Evolutionary conservation across 2,329 filamentous ascomycete genomes (phyloP).

Genomic region (Epichloe bromicola): DNA sequence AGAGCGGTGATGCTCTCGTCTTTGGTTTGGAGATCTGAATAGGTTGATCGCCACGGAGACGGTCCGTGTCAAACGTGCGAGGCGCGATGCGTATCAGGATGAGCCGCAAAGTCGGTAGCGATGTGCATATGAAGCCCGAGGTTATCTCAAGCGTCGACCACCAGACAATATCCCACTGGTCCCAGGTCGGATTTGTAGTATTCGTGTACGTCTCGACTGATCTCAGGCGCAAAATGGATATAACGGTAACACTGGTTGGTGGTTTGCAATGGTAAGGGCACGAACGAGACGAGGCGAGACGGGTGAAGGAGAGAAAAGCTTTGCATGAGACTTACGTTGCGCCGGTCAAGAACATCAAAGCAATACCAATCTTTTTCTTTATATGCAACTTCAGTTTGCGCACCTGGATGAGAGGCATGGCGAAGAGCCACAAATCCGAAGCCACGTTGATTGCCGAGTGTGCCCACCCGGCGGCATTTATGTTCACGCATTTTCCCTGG

Average conservation of each 20-base stretch:
- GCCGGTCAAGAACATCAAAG: slow-evolving; percentile 3
- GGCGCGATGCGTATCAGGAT: slow-evolving; percentile 2
- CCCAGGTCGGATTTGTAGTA: slow-evolving; percentile 2
- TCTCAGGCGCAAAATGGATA: slow-evolving; percentile 3
- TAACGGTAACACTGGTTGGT: neutral
- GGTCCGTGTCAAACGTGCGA: neutral
- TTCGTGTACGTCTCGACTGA: neutral
- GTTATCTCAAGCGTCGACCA: slow-evolving; percentile 4
- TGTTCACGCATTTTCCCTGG: neutral
- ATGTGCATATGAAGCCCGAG: slow-evolving; percentile 4
- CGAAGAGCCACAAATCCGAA: slow-evolving; percentile 3
- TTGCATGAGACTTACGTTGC: neutral
- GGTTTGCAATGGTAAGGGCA: neutral
- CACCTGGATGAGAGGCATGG: slow-evolving; percentile 2
- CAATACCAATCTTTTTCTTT: slow-evolving; percentile 5
- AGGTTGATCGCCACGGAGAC: neutral
- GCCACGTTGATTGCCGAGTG: neutral
- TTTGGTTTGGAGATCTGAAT: neutral
- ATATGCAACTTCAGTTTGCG: neutral
- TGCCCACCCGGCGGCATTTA: neutral
- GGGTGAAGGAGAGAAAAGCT: neutral
- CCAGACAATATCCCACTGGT: slow-evolving; percentile 1
- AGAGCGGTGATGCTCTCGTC: neutral
- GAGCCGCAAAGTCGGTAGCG: neutral
- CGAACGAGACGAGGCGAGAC: neutral